Evolutionary conservation across 2,329 filamentous ascomycete genomes (phyloP), one percentile per base, ranked within the genome.

Genomic region (Zelopaecilomyces penicillatus): DNA sequence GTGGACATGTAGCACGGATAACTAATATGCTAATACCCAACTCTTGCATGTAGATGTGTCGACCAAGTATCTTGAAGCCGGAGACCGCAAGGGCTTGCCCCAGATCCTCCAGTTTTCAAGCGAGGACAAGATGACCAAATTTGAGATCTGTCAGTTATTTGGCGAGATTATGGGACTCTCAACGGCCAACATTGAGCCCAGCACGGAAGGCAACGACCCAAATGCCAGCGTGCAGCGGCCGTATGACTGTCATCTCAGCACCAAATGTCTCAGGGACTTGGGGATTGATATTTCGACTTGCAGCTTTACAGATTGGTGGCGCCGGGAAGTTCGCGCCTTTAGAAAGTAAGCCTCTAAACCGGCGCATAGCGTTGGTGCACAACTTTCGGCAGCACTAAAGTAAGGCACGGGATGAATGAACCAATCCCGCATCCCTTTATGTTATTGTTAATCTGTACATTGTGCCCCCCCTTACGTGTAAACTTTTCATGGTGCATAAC

Each of bases 201-300:
- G 87, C 56, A 76, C 80, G 27, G 73, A 85, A 55, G 84, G 84
- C 33, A 85, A 85, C 60, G 83, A 87, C 51, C 80, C 82, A 5
- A 81, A 78, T 49, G 78, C 83, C 37, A 73, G 74, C 26, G 85
- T 89, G 1, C 79, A 89, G 65, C 75, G 89, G 51, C 89, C 90
- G 9, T 95, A 87, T 59, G 88, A 95, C 65, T 91, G 85, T 55
- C 88, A 95, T 64, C 69, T 96, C 38, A 89, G 86, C 56, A 95
- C 85, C 6, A 78, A 76, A 63, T 78, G 71, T 34, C 66, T 95
- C 51, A 78, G 78, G 61, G 79, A 87, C 10, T 60, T 95, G 49
- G 87, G 80, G 0, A 85, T 95, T 50, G 75, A 85, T 57, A 78
- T 91, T 45, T 70, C 75, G 38, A 87, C 87, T 0, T 76, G 82